Evolutionary conservation across 1,139 yeast species (phyloP).

Genomic region (Pichia sp.): DNA sequence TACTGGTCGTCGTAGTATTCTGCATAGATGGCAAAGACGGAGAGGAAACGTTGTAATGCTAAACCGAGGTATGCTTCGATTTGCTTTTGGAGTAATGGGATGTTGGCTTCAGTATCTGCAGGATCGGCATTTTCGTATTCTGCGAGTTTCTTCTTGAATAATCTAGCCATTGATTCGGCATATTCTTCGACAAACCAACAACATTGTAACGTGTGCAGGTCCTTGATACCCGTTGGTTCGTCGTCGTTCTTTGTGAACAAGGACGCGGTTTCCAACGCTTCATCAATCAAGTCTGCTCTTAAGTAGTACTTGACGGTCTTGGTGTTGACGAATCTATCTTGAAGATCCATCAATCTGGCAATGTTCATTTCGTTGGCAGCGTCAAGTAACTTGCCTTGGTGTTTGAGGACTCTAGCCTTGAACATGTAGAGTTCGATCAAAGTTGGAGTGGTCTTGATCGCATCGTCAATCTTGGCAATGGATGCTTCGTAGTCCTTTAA

Average conservation of each 20-base stretch:
- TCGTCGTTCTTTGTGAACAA: constrained; percentile 83
- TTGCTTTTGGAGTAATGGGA: constrained; percentile 31
- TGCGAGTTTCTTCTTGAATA: constrained; percentile 30
- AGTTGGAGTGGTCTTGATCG: constrained; percentile 75
- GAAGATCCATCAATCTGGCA: constrained; percentile 78
- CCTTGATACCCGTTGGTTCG: constrained; percentile 77
- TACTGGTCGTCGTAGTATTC: constrained; percentile 81
- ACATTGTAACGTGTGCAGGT: constrained; percentile 88
- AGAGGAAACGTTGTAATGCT: constrained; percentile 74
- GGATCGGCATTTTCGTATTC: constrained; percentile 14
- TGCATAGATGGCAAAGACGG: constrained; percentile 65
- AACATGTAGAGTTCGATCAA: constrained; percentile 77
- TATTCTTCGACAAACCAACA: constrained; percentile 84
- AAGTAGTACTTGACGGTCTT: constrained; percentile 82
- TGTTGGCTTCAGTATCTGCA: constrained; percentile 24
- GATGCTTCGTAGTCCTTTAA: constrained; percentile 54
- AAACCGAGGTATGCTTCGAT: constrained; percentile 56
- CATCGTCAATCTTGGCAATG: constrained; percentile 53
- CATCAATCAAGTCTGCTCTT: constrained; percentile 75
- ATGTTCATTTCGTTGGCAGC: constrained; percentile 69
- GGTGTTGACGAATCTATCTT: constrained; percentile 89
- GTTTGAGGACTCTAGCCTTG: constrained; percentile 80
- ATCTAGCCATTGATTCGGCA: constrained; percentile 74
- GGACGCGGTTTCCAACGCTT: constrained; percentile 73
- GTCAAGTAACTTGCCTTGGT: constrained; percentile 53